Conservation (phyloP, 1,284 basidiomycete genomes). For the Athelia psychrophila region DNA sequence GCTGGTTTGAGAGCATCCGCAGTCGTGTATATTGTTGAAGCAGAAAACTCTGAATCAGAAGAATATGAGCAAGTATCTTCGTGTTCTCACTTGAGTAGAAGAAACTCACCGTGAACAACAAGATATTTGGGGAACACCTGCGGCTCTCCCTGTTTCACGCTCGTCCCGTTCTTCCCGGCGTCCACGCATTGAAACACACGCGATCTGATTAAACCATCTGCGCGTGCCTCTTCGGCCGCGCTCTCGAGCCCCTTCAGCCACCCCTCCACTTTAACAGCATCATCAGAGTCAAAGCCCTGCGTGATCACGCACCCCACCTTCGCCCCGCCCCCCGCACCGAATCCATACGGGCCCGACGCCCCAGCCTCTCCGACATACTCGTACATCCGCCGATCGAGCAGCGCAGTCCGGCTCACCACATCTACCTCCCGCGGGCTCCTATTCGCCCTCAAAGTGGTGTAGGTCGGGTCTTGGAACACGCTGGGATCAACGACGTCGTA, state of each 20-base stretch:
- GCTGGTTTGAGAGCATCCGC: slow-evolving; percentile 6
- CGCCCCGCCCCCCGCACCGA: slow-evolving; percentile 21
- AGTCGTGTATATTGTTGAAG: background rate
- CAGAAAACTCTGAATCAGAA: background rate
- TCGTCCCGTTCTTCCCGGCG: slow-evolving; percentile 30
- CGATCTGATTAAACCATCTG: slow-evolving; percentile 35
- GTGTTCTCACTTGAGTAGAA: background rate
- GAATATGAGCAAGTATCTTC: no score
- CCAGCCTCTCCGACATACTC: slow-evolving; percentile 29
- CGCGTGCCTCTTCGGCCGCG: slow-evolving; percentile 13
- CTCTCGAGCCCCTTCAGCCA: slow-evolving; percentile 21
- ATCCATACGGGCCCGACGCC: slow-evolving; percentile 29
- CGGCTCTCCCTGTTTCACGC: slow-evolving; percentile 22
- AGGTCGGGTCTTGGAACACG: slow-evolving; percentile 44
- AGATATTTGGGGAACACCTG: slow-evolving; percentile 32
- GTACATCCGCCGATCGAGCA: slow-evolving; percentile 54
- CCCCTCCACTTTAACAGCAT: slow-evolving; percentile 15
- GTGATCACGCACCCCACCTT: slow-evolving; percentile 32
- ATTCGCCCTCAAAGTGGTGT: slow-evolving; percentile 47
- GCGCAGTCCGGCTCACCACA: slow-evolving; percentile 43
- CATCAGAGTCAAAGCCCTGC: slow-evolving; percentile 27
- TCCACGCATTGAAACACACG: slow-evolving; percentile 35
- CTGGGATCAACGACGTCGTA: slow-evolving; percentile 53
- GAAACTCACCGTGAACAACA: slow-evolving; percentile 34
- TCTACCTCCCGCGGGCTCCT: slow-evolving; percentile 52